Base-by-base conservation (phyloP, 176 grass and related monocot genomes). In the Hordeum vulgare region DNA sequence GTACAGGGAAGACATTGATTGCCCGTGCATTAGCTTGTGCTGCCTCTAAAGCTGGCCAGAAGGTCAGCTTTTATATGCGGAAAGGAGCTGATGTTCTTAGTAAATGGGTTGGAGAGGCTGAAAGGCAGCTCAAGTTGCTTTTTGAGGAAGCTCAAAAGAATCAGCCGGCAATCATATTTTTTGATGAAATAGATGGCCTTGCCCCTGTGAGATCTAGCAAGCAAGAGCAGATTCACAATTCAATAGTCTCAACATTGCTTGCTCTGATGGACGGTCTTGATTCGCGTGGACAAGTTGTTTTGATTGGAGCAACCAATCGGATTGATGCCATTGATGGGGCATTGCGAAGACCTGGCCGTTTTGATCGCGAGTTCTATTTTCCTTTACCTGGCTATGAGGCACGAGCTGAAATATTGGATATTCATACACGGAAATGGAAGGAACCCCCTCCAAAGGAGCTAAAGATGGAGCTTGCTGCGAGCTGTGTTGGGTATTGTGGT, bases 21-120 rank as follows among this genome's bases (percentile, higher is more conserved):
- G 97, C 97, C 37, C 90, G 97, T 65, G 97, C 97, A 84, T 94
- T 99, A 87, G 97, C 97, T 75, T 96, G 89, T 81, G 88, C 97
- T 59, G 97, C 93, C 64, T 92, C 97, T 74, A 99, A 94, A 85
- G 93, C 97, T 35, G 97, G 97, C 34, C 97, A 99, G 84, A 99
- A 99, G 45, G 97, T 99, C 51, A 99, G 91, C 60, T 96, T 99
- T 90, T 99, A 99, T 78, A 99, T 99, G 97, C 90, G 97, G 61
- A 99, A 99, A 87, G 97, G 97, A 78, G 97, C 97, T 89, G 97
- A 99, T 90, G 97, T 99, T 93, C 88, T 99, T 67, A 99, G 97
- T 81, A 99, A 99, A 88, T 99, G 97, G 97, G 97, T 99, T 74
- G 97, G 97, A 21, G 97, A 99, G 81, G 97, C 97, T 79, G 97